Evolutionary conservation across 1,139 yeast genomes (phyloP), one percentile per base, ranked within the genome.

Genomic region (Magnusiomyces suaveolens): DNA sequence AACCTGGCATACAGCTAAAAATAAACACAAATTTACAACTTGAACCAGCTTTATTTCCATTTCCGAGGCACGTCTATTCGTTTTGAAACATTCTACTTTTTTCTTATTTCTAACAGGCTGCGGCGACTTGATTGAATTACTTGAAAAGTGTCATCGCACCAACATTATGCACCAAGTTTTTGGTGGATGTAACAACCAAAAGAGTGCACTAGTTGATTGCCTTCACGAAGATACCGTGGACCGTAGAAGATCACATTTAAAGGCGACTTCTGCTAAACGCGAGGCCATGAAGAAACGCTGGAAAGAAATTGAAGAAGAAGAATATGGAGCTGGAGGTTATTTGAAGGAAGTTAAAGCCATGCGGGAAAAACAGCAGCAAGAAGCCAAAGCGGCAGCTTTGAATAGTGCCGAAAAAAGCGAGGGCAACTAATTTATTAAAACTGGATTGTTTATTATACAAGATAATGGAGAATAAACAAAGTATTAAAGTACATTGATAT

Each of bases 111-210:
- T 44, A 18, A 20, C 48, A 75, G 84, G 85, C 39, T 92, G 98
- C 69, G 83, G 80, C 52, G 85, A 83, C 59, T 77, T 89, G 54
- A 88, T 92, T 72, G 84, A 84, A 60, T 96, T 96, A 0, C 77
- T 92, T 16, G 96, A 90, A 66, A 84, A 87, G 66, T 92, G 98
- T 67, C 97, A 90, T 65, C 76, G 81, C 58, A 79, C 78, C 58
- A 86, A 83, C 57, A 85, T 83, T 62, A 64, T 86, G 60, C 78
- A 80, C 63, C 81, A 86, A 66, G 83, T 87, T n/a, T 73, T 87
- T 61, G 97, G 97, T 43, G 74, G 80, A 60, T 92, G 98, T 71
- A 88, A 88, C 69, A 83, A 83, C 58, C 84, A 85, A 63, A 89
- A 89, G 66, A 87, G 86, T 59, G 90, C 86, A 57, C 75, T 92